Conservation (phyloP, 2,329 filamentous ascomycete genomes). For the Aspergillus tamarii region DNA sequence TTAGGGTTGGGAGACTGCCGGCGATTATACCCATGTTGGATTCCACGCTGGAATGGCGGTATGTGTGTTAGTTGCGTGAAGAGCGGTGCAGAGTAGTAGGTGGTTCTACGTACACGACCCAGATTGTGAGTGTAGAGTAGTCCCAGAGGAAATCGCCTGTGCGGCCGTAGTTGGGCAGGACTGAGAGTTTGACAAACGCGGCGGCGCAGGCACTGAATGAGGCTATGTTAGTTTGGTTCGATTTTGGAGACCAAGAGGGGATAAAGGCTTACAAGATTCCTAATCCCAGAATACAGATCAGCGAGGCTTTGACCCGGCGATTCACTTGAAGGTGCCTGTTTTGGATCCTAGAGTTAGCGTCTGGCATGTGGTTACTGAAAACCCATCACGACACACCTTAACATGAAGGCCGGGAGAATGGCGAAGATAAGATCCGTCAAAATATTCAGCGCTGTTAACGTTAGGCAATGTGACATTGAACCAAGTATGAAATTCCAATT, state of each 20-base stretch:
- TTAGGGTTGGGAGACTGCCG: constrained; percentile 35
- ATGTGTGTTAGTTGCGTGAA: background rate
- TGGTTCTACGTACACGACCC: constrained; percentile 38
- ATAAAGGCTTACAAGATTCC: constrained; percentile 45
- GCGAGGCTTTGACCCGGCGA: constrained; percentile 38
- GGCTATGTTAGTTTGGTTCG: background rate
- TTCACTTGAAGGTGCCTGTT: constrained; percentile 43
- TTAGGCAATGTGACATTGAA: background rate
- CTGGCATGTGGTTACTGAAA: too few species aligned
- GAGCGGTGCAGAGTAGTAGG: background rate
- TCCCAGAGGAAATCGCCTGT: constrained; percentile 51
- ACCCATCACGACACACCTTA: constrained; percentile 28
- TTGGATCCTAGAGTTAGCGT: background rate
- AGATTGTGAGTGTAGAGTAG: constrained; percentile 52
- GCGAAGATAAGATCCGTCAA: constrained; percentile 47
- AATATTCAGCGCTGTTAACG: constrained; percentile 37
- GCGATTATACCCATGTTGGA: constrained; percentile 36
- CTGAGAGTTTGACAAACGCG: constrained; percentile 47
- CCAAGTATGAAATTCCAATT: background rate
- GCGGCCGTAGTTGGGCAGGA: constrained; percentile 44
- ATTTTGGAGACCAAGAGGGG: too few species aligned
- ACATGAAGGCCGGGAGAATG: constrained; percentile 45
- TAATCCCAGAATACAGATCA: constrained; percentile 44
- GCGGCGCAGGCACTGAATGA: constrained; percentile 41
- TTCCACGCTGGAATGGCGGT: constrained; percentile 25